Base-by-base conservation (phyloP, 106 monocot species). In the Agapanthus africanus region DNA sequence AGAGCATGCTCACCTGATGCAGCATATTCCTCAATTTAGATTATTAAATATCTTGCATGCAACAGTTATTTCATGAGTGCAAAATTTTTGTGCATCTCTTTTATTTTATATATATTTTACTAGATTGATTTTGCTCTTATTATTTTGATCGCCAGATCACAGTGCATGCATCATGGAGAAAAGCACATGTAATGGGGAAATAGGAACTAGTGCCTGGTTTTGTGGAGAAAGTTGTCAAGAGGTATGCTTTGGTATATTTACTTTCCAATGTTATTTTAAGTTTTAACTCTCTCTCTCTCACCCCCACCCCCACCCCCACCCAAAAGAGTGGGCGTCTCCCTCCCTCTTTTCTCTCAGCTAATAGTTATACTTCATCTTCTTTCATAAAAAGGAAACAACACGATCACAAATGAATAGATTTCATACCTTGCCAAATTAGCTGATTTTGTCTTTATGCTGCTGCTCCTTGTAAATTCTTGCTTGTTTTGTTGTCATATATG, bases 201-300 rank as follows among this genome's bases (percentile, higher is more conserved):
- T 64, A 21, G 75, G 63, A 61, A 57, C 80, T 54, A 63, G 36
- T 65, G 54, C 74, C 42, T 95, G 90, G 94, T 88, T 95, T 69
- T 95, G 94, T 79, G 80, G 88, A 61, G 75, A 54, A 71, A 80
- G 68, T 26, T 95, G 94, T 63, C 66, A 81, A 44, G 73, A 91
- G 87, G 94, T 91, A 86, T 71, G 56, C 22, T 41, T 15, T 42
- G 23, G 23, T 65, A 40, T 7, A 34, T 65, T 65, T 26, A 28
- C 27, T n/a, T 71, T 1, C 6, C 35, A 14, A n/a, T 60, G 28
- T 40, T 68, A 11, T 59, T 78, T 30, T 66, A 41, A 57, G n/a
- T n/a, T n/a, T n/a, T n/a, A n/a, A n/a, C n/a, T n/a, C n/a, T n/a
- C n/a, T n/a, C n/a, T n/a, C n/a, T n/a, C n/a, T n/a, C n/a, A n/a